Percentiles rank a stretch among this genome's conserved stretches.
Evolutionary conservation across 176 grass and related monocot genomes (phyloP).

Genomic region (Tillandsia fasciculata): DNA sequence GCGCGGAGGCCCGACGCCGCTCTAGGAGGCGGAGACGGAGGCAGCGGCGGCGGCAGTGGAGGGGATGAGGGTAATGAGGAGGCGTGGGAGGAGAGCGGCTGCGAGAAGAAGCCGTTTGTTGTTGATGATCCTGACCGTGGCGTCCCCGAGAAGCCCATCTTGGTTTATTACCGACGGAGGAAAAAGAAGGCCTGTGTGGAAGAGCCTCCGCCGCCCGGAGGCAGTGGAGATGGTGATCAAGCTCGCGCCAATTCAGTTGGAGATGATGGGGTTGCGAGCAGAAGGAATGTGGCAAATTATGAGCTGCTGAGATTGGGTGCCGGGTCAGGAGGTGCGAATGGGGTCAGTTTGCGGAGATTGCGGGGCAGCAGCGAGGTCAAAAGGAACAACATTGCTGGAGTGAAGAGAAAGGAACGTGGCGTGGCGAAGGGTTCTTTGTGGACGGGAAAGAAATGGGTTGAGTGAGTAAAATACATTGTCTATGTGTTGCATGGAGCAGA

Average conservation of each 20-base stretch:
- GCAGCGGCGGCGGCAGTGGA: neutral
- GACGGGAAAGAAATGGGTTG: slow-evolving; percentile 61
- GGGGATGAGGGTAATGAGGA: slow-evolving; percentile 2
- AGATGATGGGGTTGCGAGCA: slow-evolving; percentile 4
- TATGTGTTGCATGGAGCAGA: neutral
- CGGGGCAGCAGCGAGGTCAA: slow-evolving; percentile 18
- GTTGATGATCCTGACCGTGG: neutral
- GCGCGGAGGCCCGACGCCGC: neutral
- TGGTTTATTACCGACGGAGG: slow-evolving; percentile 18
- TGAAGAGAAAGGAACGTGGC: slow-evolving; percentile 20
- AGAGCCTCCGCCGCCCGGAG: neutral
- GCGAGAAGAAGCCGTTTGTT: neutral
- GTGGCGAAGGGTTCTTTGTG: slow-evolving; percentile 33
- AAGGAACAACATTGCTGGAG: slow-evolving; percentile 13
- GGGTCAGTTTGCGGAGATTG: slow-evolving; percentile 9
- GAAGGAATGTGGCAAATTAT: slow-evolving; percentile 17
- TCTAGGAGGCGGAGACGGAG: neutral
- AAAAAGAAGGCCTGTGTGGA: slow-evolving; percentile 5
- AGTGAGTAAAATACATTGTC: slow-evolving; percentile 51
- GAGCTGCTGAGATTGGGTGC: slow-evolving; percentile 38
- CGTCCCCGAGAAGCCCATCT: slow-evolving; percentile 1
- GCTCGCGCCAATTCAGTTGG: neutral
- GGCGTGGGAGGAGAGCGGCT: neutral
- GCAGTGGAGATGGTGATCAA: neutral
- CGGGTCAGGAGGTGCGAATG: slow-evolving; percentile 22